These are phyloP conservation scores for Medakamo hakoo DNA, from an alignment of 139 green algal genomes.

Conservation along the genomic window DNA sequence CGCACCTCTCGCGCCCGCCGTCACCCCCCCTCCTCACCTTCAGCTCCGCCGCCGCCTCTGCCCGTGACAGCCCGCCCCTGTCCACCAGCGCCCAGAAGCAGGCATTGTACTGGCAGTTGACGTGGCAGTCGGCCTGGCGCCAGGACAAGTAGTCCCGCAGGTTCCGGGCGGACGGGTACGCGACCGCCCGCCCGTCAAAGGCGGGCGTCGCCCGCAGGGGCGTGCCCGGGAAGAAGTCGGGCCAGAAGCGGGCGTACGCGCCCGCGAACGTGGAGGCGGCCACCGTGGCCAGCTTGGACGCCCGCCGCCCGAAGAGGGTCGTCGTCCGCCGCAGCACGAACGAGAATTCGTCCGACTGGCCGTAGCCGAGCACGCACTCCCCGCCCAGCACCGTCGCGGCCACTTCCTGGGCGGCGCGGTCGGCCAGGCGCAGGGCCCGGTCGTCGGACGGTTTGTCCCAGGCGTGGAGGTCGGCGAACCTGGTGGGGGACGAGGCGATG, in stretches of 20 bases:
- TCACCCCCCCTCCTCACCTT: constrained; percentile 33
- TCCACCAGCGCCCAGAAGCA: constrained; percentile 82
- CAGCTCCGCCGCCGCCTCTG: constrained; percentile 42
- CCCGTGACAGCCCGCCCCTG: constrained; percentile 26
- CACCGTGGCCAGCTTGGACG: constrained; percentile 71
- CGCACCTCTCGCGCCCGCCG: too few relatives aligned
- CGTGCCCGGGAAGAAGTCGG: constrained; percentile 22
- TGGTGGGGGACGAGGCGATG: not conserved
- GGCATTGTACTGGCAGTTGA: constrained; percentile 98
- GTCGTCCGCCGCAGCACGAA: not conserved
- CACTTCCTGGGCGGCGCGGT: not conserved
- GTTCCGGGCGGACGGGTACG: constrained; percentile 49
- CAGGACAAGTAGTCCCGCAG: constrained; percentile 83
- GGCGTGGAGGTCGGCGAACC: not conserved
- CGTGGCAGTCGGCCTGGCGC: constrained; percentile 84
- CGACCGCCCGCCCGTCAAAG: constrained; percentile 80
- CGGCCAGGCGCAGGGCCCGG: not conserved
- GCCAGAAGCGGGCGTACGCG: constrained; percentile 68
- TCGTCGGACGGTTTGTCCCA: not conserved
- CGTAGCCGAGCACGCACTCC: not conserved
- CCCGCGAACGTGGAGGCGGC: constrained; percentile 69
- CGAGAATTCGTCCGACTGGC: not conserved
- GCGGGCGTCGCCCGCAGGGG: constrained; percentile 45
- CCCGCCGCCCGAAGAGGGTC: constrained; percentile 26
- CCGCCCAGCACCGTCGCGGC: not conserved